Percentiles rank a stretch among this genome's conserved stretches.
Conservation (phyloP, 1,284 basidiomycete genomes). For the Sanghuangporus sanghuang region DNA sequence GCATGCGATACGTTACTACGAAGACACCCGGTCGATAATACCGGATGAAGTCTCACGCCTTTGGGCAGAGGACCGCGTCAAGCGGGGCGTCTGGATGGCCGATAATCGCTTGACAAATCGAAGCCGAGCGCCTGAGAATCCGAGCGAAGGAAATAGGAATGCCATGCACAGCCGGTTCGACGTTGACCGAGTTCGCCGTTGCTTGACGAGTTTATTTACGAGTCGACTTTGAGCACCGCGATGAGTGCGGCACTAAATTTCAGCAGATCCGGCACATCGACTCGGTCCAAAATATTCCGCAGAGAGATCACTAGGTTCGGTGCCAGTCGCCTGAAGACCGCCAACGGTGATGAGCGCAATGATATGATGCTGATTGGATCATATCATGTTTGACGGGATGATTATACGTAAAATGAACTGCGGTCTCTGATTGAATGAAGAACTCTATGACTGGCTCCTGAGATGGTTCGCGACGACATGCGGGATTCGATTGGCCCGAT, state of each 20-base stretch:
- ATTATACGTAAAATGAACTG: neutral
- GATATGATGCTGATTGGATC: neutral
- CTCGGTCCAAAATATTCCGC: neutral
- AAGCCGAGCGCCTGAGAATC: neutral
- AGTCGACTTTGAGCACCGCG: neutral
- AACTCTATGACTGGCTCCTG: neutral
- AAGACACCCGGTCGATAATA: neutral
- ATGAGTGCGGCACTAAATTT: neutral
- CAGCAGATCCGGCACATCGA: neutral
- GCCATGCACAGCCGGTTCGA: neutral
- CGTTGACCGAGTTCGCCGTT: neutral
- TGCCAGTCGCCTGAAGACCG: neutral
- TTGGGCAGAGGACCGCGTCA: neutral
- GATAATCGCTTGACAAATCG: constrained; percentile 1
- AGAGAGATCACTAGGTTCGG: neutral
- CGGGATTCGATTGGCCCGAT: neutral
- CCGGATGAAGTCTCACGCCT: neutral
- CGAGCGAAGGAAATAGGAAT: neutral
- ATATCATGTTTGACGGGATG: neutral
- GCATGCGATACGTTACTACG: neutral
- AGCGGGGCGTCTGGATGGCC: neutral
- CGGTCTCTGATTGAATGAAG: neutral
- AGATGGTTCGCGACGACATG: neutral
- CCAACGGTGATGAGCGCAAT: neutral
- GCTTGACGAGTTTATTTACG: neutral